A percentile compares a stretch with the other conserved stretches of the same genome.
These are phyloP conservation scores for Phytophthora kernoviae DNA, from an alignment of 352 stramenopile species.

Conservation along the genomic window DNA sequence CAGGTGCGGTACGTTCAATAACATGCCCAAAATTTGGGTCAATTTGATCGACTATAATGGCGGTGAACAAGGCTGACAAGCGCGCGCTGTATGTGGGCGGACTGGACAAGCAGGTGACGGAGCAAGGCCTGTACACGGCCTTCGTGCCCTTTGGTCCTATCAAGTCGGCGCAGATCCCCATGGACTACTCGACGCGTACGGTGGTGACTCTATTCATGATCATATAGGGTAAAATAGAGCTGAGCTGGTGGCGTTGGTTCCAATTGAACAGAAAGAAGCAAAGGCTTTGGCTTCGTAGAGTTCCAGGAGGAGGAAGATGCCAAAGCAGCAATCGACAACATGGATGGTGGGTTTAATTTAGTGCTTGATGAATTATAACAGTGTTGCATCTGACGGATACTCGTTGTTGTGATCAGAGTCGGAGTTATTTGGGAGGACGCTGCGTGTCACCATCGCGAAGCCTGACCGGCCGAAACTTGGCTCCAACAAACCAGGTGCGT, in stretches of 20 bases:
- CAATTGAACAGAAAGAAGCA: conserved; percentile 63
- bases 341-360: conserved; percentile 77
- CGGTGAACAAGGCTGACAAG: conserved; percentile 58
- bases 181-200: conserved; percentile 76
- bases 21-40: no score
- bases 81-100: conserved; percentile 91
- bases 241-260: not conserved
- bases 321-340: conserved; percentile 94
- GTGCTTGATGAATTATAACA: not conserved
- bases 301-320: conserved; percentile 91
- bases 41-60: conserved; percentile 17
- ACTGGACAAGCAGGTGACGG: conserved; percentile 87
- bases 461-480: conserved; percentile 78
- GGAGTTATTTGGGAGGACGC: conserved; percentile 91
- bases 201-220: conserved; percentile 1
- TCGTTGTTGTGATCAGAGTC: conserved; percentile 58
- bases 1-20: no score
- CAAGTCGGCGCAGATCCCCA: conserved; percentile 80
- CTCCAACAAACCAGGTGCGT: conserved; percentile 74
- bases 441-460: conserved; percentile 93
- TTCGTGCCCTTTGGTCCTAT: conserved; percentile 87
- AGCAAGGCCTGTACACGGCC: conserved; percentile 85
- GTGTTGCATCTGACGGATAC: not conserved
- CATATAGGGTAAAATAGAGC: not conserved
- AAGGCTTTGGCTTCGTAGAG: conserved; percentile 95